Evolutionary conservation across 495 filamentous ascomycete genomes (phyloP), one percentile per base, ranked within the genome.

Genomic region (Hypoxylon rickii): DNA sequence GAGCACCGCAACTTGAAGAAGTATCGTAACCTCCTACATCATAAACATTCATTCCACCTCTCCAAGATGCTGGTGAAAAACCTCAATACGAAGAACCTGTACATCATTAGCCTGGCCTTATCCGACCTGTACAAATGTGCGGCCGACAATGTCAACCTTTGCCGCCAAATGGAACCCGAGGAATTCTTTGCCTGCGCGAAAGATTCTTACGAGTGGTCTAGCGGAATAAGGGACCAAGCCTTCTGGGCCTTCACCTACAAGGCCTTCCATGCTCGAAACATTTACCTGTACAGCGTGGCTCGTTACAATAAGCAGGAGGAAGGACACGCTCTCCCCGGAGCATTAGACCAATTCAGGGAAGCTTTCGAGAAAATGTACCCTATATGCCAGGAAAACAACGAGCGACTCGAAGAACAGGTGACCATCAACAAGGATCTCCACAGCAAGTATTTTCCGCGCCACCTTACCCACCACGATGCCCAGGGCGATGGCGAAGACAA

Each of bases 171-270:
- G 3, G 10, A 66, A 0, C 22, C 51, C 3, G 7, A 54, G 0
- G 46, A 52, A 5, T 66, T 39, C 16, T 66, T 66, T 6, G 31
- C 51, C 1, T 2, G 2, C 0, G 47, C 60, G 2, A 62, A 66
- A 26, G 57, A 66, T 2, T 63, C 47, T 7, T 34, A 7, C 13
- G 32, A 7, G 10, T 34, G 10, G 32, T 34, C 32, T 3, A n/a
- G 5, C 12, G 12, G 13, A n/a, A 3, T 34, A 3, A n/a, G 8
- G 5, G 32, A 1, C 31, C 0, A 12, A 42, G 55, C 19, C 48
- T 63, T 63, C 45, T 65, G 58, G 53, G 63, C 63, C 0, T 62
- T 65, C 18, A 65, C 63, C 0, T 62, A 65, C 41, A 63, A 56
- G 8, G 49, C 55, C 2, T 56, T 66, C 16, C 60, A 66, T 17